phyloP scores from a whole-genome alignment of 2,329 filamentous ascomycete genomes.

The Parascedosporium putredinis region DNA sequence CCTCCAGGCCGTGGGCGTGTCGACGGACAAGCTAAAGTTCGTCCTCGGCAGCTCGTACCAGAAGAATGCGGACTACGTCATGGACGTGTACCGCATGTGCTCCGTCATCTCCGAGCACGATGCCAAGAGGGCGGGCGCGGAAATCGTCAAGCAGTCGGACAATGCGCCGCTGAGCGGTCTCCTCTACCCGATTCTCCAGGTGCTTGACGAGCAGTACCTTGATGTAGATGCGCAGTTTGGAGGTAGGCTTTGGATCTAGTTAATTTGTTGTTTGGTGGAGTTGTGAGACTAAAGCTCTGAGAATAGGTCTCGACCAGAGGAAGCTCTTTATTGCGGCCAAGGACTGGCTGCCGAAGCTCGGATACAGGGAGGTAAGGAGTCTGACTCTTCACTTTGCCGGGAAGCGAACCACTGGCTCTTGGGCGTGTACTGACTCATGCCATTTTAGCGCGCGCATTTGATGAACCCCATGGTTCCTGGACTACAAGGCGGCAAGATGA shows the following conservation, averaged over 20 bases:
- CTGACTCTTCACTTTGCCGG: too few species aligned
- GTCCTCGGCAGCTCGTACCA: slow-evolving; percentile 82
- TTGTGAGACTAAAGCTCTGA: not conserved
- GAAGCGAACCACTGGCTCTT: too few species aligned
- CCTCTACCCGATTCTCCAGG: slow-evolving; percentile 53
- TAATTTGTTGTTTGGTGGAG: not conserved
- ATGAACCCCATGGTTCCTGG: slow-evolving; percentile 77
- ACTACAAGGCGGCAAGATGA: slow-evolving; percentile 79
- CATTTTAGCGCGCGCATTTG: slow-evolving; percentile 30
- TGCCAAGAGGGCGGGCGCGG: slow-evolving; percentile 81
- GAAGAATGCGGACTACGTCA: slow-evolving; percentile 59
- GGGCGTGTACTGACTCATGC: slow-evolving; percentile 39
- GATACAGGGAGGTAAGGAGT: slow-evolving; percentile 59
- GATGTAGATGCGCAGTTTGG: slow-evolving; percentile 84
- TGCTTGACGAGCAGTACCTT: slow-evolving; percentile 82
- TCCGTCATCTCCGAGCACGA: slow-evolving; percentile 58
- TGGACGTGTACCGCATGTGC: slow-evolving; percentile 76
- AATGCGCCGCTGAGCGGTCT: slow-evolving; percentile 55
- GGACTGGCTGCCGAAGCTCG: slow-evolving; percentile 75
- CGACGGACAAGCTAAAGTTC: slow-evolving; percentile 70
- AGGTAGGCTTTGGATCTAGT: slow-evolving; percentile 26
- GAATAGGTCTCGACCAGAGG: slow-evolving; percentile 58
- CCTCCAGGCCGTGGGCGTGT: slow-evolving; percentile 67
- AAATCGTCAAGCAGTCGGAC: slow-evolving; percentile 85
- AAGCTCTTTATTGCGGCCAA: slow-evolving; percentile 83